Conservation (phyloP, 139 green algal species). For the Chlamydomonas sphaeroides region DNA sequence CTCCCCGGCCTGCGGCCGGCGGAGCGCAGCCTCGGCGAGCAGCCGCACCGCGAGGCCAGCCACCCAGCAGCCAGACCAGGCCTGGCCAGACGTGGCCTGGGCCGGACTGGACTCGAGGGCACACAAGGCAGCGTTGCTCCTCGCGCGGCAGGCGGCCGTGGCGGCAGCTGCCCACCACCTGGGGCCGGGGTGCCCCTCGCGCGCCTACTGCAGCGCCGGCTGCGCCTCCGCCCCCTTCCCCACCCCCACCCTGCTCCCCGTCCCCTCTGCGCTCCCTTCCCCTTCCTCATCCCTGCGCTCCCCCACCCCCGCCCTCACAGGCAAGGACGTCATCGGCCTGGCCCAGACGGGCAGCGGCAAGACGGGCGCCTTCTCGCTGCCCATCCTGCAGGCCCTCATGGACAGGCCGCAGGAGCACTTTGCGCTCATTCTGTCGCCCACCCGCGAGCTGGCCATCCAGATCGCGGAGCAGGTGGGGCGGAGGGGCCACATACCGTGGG, state of each 20-base stretch:
- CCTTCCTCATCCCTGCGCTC: background rate
- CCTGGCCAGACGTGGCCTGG: too few relatives aligned
- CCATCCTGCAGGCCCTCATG: constrained; percentile 94
- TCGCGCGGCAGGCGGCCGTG: too few relatives aligned
- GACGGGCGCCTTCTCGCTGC: constrained; percentile 96
- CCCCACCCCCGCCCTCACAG: constrained; percentile 53
- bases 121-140: too few relatives aligned
- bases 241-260: background rate
- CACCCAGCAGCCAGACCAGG: too few relatives aligned
- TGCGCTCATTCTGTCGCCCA: constrained; percentile 95
- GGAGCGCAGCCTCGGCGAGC: too few relatives aligned
- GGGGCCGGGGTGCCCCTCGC: too few relatives aligned
- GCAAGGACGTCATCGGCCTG: constrained; percentile 96
- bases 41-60: too few relatives aligned
- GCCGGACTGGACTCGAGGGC: too few relatives aligned
- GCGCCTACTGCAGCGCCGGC: too few relatives aligned
- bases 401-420: constrained; percentile 92
- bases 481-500: too few relatives aligned
- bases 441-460: constrained; percentile 97
- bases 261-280: background rate
- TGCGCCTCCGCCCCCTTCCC: background rate
- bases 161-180: too few relatives aligned
- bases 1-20: too few relatives aligned
- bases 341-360: constrained; percentile 98
- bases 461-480: constrained; percentile 97